Conservation (phyloP, 2,329 filamentous ascomycete genomes). For the Pseudohalonectria lignicola region DNA sequence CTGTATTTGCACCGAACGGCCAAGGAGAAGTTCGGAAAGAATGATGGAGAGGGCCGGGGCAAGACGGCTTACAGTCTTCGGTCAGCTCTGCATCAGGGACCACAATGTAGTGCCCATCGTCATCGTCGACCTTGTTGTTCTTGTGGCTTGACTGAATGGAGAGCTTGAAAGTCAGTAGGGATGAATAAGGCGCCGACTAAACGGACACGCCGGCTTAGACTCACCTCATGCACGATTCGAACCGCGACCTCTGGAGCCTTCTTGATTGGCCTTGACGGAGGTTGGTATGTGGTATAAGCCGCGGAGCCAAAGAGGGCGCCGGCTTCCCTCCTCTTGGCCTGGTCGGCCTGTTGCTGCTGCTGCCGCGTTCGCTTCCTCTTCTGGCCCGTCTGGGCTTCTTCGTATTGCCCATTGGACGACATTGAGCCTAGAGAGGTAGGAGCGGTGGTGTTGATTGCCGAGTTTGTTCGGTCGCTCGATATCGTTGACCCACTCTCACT, state of each 20-base stretch:
- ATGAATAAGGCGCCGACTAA: conserved; percentile 12
- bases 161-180: neutral
- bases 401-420: conserved; percentile 51
- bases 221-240: conserved; percentile 51
- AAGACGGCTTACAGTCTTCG: conserved; percentile 67
- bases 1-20: too few relatives aligned
- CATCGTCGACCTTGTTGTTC: conserved; percentile 77
- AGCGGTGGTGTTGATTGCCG: conserved; percentile 72
- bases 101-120: conserved; percentile 95
- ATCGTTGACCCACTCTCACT: conserved; percentile 59
- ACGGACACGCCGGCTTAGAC: too few relatives aligned
- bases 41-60: neutral
- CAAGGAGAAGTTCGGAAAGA: neutral
- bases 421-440: conserved; percentile 73
- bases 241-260: conserved; percentile 74
- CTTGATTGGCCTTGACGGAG: conserved; percentile 78
- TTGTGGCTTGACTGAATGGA: conserved; percentile 28
- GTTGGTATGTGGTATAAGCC: conserved; percentile 68
- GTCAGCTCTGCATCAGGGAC: conserved; percentile 78
- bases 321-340: conserved; percentile 67
- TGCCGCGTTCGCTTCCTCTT: conserved; percentile 82
- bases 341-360: conserved; percentile 61
- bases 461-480: conserved; percentile 76
- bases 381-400: conserved; percentile 60
- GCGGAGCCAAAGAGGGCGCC: conserved; percentile 55